Evolutionary conservation across 305 asterid species (phyloP).

Genomic region (Fraxinus albicans): DNA sequence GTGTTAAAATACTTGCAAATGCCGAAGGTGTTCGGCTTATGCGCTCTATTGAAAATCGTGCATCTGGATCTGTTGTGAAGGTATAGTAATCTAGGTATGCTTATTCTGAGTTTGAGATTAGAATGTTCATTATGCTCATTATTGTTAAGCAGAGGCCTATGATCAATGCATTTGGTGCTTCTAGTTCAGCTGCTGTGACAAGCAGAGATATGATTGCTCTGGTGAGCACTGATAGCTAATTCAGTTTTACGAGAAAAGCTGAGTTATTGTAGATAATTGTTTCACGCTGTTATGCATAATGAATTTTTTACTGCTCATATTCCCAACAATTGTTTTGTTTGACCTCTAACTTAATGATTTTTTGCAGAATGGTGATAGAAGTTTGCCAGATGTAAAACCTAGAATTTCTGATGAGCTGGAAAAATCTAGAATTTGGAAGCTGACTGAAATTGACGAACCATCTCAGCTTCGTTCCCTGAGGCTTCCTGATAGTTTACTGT

Average conservation of each 20-base stretch:
- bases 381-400: conserved; percentile 40
- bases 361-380: conserved; percentile 51
- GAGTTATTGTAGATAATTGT: conserved; percentile 4
- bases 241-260: conserved; percentile 2
- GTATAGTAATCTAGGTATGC: conserved; percentile 24
- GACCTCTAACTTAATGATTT: not conserved
- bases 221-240: conserved; percentile 30
- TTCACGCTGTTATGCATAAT: not conserved
- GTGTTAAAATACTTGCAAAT: conserved; percentile 63
- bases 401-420: conserved; percentile 48
- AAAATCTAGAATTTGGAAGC: conserved; percentile 54
- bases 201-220: conserved; percentile 41
- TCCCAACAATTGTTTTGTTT: conserved; percentile 16
- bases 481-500: conserved; percentile 51
- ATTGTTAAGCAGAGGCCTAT: conserved; percentile 40
- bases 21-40: conserved; percentile 44
- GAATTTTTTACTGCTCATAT: not conserved
- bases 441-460: conserved; percentile 54
- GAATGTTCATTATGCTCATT: not conserved
- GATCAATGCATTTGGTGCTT: conserved; percentile 42
- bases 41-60: conserved; percentile 35
- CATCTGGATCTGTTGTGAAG: conserved; percentile 38
- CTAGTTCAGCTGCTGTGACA: conserved; percentile 46
- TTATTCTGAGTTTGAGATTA: not conserved
- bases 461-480: conserved; percentile 54